A percentile compares a stretch with the other conserved stretches of the same genome.
Evolutionary conservation across 2,329 filamentous ascomycete genomes (phyloP).

Genomic region (Colletotrichum spinosum): DNA sequence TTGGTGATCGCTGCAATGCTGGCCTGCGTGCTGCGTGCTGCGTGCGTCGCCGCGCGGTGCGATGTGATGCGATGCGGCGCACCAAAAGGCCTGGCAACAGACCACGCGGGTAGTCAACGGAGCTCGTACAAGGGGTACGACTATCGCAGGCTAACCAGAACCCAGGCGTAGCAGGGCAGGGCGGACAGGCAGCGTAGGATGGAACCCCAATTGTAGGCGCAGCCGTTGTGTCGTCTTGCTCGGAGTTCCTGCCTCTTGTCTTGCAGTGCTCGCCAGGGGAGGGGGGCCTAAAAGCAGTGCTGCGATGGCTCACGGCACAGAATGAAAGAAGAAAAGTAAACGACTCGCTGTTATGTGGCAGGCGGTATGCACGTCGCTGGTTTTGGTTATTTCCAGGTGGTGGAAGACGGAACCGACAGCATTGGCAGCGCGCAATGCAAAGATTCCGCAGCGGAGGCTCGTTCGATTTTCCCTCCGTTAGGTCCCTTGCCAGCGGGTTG

Average conservation of each 20-base stretch:
- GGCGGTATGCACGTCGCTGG: conserved; percentile 58
- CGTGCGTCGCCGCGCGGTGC: conserved; percentile 25
- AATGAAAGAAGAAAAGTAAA: conserved; percentile 41
- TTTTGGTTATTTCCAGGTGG: conserved; percentile 51
- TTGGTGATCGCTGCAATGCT: conserved; percentile 28
- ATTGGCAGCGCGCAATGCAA: conserved; percentile 32
- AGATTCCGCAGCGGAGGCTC: conserved; percentile 29
- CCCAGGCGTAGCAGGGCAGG: conserved; percentile 26
- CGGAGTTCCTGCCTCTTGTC: conserved; percentile 39
- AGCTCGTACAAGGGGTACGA: conserved; percentile 31
- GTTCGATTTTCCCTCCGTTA: conserved; percentile 24
- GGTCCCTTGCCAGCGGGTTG: conserved; percentile 21
- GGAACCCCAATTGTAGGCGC: conserved; percentile 34
- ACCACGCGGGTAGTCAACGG: conserved; percentile 21
- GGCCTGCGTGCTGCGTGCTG: conserved; percentile 11
- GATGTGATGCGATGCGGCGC: conserved; percentile 31
- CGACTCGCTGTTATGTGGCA: conserved; percentile 54
- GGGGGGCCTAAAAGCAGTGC: conserved; percentile 52
- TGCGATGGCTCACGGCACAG: conserved; percentile 52
- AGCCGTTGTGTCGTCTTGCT: conserved; percentile 28
- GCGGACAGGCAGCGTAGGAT: conserved; percentile 31
- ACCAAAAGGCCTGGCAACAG: conserved; percentile 19
- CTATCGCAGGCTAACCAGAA: conserved; percentile 28
- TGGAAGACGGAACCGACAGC: conserved; percentile 42
- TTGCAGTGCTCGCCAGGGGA: conserved; percentile 45